Conservation (phyloP, 108 stramenopile genomes). For the Cyclotella distinguenda region DNA sequence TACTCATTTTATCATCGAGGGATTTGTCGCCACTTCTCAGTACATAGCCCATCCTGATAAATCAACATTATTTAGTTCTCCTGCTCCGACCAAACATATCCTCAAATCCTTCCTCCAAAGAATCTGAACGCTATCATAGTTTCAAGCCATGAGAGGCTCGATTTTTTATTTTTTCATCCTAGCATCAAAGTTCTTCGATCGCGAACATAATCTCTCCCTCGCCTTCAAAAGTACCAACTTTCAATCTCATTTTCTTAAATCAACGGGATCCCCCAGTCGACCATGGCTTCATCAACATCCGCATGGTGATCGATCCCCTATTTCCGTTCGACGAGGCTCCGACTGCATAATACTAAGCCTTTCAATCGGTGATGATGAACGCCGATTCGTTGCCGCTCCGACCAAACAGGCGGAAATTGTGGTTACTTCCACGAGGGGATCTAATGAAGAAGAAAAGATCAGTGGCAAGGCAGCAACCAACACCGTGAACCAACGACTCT, state of each 20-base stretch:
- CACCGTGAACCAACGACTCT: conserved; percentile 79
- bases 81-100: too few relatives aligned
- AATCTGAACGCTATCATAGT: too few relatives aligned
- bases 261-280: not conserved
- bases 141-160: not conserved
- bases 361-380: conserved; percentile 4
- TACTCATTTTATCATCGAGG: too few relatives aligned
- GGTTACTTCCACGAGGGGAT: not conserved
- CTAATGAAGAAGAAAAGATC: conserved; percentile 3
- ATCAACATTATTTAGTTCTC: too few relatives aligned
- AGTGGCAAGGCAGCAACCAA: conserved; percentile 51
- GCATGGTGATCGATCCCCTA: not conserved
- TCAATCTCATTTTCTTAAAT: not conserved
- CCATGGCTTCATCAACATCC: not conserved
- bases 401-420: conserved; percentile 5
- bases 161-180: not conserved
- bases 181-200: too few relatives aligned
- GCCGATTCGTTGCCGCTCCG: conserved; percentile 14
- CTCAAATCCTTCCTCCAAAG: too few relatives aligned
- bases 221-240: conserved; percentile 34
- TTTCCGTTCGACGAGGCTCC: conserved; percentile 1
- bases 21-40: too few relatives aligned
- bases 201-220: not conserved
- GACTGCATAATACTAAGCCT: not conserved
- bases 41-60: too few relatives aligned